Percentiles rank a stretch among this genome's conserved stretches.
Conservation (phyloP, 768 basidiomycete genomes). For the Suillus paluster region DNA sequence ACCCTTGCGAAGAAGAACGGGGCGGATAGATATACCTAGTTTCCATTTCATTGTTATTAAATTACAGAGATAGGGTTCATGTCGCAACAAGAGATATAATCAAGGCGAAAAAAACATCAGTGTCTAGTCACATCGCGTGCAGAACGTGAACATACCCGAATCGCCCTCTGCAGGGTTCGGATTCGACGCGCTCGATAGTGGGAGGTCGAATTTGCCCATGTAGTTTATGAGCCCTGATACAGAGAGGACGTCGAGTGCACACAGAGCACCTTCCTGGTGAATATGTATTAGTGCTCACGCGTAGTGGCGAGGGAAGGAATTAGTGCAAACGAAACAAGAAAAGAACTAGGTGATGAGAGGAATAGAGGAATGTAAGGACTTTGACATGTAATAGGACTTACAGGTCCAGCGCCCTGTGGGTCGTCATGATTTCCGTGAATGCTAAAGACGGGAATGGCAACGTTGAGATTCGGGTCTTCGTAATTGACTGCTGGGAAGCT, state of each 20-base stretch:
- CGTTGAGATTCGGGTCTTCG: constrained; percentile 94
- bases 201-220: constrained; percentile 95
- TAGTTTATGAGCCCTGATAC: constrained; percentile 95
- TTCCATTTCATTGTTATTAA: constrained; percentile 44
- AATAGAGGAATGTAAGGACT: background rate
- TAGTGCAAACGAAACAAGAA: background rate
- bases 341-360: background rate
- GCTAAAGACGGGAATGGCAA: constrained; percentile 96
- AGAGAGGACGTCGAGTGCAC: constrained; percentile 93
- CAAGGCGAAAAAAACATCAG: background rate
- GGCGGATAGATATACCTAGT: constrained; percentile 83
- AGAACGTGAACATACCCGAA: background rate
- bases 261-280: constrained; percentile 89
- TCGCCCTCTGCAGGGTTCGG: constrained; percentile 22
- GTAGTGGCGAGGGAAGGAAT: background rate
- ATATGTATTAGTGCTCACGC: background rate
- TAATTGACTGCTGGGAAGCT: constrained; percentile 98
- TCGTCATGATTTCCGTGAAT: constrained; percentile 99
- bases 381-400: constrained; percentile 41
- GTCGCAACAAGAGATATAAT: background rate
- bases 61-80: background rate
- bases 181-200: constrained; percentile 58
- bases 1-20: constrained; percentile 91
- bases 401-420: constrained; percentile 93
- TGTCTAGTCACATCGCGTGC: background rate